phyloP scores from a whole-genome alignment of 2,329 filamentous ascomycete genomes.

The Berkeleyomyces basicola region DNA sequence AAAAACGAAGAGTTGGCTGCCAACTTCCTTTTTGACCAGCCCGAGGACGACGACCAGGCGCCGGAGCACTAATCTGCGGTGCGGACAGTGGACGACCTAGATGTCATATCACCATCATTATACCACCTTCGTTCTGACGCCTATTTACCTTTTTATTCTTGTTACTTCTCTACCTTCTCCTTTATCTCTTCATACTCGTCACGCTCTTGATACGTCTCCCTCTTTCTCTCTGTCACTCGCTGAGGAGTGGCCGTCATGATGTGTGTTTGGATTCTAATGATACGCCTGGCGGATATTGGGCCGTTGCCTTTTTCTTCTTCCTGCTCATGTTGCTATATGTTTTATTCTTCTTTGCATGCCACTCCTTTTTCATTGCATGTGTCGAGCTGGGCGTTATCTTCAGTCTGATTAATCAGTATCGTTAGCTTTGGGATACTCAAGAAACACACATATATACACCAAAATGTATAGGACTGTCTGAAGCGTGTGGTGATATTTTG shows the following conservation, averaged over 20 bases:
- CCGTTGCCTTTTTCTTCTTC: neutral
- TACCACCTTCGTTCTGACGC: neutral
- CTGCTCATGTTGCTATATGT: neutral
- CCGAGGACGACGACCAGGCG: constrained; percentile 57
- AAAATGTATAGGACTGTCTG: neutral
- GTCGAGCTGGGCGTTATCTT: neutral
- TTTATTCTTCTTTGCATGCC: neutral
- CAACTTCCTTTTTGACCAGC: constrained; percentile 96
- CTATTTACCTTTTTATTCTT: neutral
- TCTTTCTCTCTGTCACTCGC: neutral
- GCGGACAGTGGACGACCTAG: neutral
- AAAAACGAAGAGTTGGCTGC: constrained; percentile 98
- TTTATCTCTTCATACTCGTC: neutral
- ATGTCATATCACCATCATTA: neutral
- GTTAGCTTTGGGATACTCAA: neutral
- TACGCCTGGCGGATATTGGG: neutral
- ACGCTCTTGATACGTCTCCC: neutral
- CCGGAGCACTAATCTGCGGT: constrained; percentile 15
- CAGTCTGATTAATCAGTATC: neutral
- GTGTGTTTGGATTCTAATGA: neutral
- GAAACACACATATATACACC: no score
- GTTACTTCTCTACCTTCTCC: neutral
- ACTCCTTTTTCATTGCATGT: neutral
- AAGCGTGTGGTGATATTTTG: no score
- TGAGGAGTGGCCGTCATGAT: neutral